Base-by-base conservation (phyloP, 495 filamentous ascomycete species). In the Penicillium waksmanii region DNA sequence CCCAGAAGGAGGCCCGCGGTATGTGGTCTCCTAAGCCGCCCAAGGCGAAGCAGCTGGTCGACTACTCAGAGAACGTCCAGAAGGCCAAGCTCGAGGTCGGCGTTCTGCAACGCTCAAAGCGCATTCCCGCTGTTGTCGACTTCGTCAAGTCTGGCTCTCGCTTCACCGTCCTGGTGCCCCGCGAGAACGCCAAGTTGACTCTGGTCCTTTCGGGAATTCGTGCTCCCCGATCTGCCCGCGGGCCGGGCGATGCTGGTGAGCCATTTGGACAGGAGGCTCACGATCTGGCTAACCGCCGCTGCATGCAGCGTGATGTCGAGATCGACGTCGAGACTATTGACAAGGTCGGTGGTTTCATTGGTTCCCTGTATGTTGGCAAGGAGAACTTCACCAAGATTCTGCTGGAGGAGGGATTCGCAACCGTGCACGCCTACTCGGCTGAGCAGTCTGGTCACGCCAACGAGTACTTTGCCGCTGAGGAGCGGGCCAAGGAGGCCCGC, bases 291-390 rank as follows among this genome's bases (percentile, higher is more conserved):
- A 92, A 91, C 72, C 88, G 84, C 53, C 88, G 91, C 42, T 91
- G 88, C 75, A 88, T 93, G 79, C 96, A 99, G 80, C 86, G 96
- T 47, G 96, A 99, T 67, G 93, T 96, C 43, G 95, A 98, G 76
- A 91, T 99, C 58, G 92, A 98, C 59, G 87, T 99, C 10, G 89
- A 96, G 74, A 93, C 92, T 67, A 90, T 91, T 53, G 96, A 99
- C 78, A 96, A 96, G 79, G 87, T 91, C 34, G 96, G 96, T 64
- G 96, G 94, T 55, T 99, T 99, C 80, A 97, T 99, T 63, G 96
- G 96, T 49, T 90, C 89, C 15, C 84, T 99, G 2, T 97, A 93
- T 65, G 82, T 98, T 68, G 95, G 93, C 80, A 91, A 93, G 42
- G 93, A 97, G 76, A 97, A 91, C 78, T 94, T 99, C 75, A 91